Evolutionary conservation across 257 asterid species (phyloP), one percentile per base, ranked within the genome.

Genomic region (Salvia miltiorrhiza): DNA sequence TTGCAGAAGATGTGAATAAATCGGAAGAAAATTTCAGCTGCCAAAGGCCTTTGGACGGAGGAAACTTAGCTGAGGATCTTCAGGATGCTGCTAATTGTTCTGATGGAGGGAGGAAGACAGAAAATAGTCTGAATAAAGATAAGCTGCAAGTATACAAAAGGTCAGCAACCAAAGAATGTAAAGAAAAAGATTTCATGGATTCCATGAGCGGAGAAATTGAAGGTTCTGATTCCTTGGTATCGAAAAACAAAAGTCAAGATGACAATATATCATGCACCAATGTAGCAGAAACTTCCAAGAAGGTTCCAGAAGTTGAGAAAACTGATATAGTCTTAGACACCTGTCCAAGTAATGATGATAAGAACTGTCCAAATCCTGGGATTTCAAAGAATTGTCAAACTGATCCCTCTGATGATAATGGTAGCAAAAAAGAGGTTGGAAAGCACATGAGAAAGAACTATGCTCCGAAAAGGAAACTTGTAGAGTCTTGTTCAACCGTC

Each of bases 141-240:
- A 77, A 68, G 62, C 62, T 84, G 45, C 95, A 82, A 74, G 97
- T 84, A 57, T 82, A 87, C 85, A 84, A 67, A 85, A 82, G 93
- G 80, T 83, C 93, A 40, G 77, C 62, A 58, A 61, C 79, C 76
- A 87, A 82, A 78, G 90, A 83, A 76, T 71, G 76, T 76, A 83
- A 73, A 74, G 93, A 83, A 57, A 83, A 76, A 77, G 62, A 44
- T 65, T 44, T 48, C 58, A n/a, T 63, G 24, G 85, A 79, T 81
- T 73, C 78, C 64, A 44, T 50, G 30, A 73, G 60, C 40, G 63
- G 23, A 59, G 84, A 72, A 40, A 62, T 32, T 47, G 80, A 85
- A 58, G 76, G 66, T 61, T 80, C 81, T 62, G 78, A 49, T 77
- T 79, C 86, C 35, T 58, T 65, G 76, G 81, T 68, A 47, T 30